phyloP scores from a whole-genome alignment of 495 filamentous ascomycete genomes.

The Trichoderma orchidacearum region DNA sequence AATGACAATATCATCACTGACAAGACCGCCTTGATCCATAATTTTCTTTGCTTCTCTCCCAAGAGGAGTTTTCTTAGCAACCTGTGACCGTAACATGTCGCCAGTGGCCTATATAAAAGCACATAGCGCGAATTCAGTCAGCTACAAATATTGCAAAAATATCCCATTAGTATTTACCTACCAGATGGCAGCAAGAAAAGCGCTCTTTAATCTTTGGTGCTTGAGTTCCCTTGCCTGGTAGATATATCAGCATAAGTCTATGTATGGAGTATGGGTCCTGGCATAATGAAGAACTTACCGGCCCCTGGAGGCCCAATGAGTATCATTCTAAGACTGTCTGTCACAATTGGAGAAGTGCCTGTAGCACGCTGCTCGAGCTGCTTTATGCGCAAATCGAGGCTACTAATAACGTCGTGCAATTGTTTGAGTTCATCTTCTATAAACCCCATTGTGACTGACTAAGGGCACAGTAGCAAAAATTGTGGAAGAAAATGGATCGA shows the following conservation, averaged over 20 bases:
- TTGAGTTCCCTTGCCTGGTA: constrained; percentile 92
- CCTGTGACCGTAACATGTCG: constrained; percentile 97
- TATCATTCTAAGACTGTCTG: constrained; percentile 76
- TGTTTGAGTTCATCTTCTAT: constrained; percentile 66
- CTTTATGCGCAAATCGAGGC: constrained; percentile 73
- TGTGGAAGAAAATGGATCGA: neutral
- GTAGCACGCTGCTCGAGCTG: constrained; percentile 54
- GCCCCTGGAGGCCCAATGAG: constrained; percentile 96
- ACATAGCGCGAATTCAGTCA: neutral
- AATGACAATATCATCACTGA: constrained; percentile 98
- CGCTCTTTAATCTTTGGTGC: constrained; percentile 95
- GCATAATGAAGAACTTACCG: constrained; percentile 44
- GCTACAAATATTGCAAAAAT: neutral
- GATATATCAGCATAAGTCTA: constrained; percentile 5
- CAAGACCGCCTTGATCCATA: constrained; percentile 95
- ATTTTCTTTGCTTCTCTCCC: constrained; percentile 99
- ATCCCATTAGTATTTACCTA: constrained; percentile 28
- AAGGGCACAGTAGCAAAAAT: neutral
- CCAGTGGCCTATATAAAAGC: constrained; percentile 63
- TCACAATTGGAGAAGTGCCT: constrained; percentile 31
- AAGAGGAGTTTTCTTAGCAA: constrained; percentile 92
- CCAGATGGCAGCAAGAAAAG: constrained; percentile 92
- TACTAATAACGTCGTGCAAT: constrained; percentile 63
- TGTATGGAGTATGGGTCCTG: constrained; percentile 1
- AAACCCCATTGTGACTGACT: constrained; percentile 54